Evolutionary conservation across 2,329 filamentous ascomycete genomes (phyloP), one percentile per base, ranked within the genome.

Genomic region (Tolypocladium cylindrosporum): DNA sequence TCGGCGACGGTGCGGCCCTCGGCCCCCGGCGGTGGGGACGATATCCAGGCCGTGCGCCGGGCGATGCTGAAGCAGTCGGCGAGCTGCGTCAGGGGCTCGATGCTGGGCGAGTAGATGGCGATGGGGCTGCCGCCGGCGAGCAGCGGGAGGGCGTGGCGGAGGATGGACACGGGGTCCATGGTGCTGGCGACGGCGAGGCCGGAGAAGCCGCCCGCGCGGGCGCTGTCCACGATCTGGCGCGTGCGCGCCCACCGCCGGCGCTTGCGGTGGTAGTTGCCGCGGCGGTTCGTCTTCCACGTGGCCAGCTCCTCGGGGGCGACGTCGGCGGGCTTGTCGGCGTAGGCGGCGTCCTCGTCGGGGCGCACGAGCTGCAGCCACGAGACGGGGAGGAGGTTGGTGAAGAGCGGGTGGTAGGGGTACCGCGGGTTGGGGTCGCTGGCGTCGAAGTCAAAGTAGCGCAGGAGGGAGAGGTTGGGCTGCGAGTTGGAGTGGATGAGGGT

Each of bases 311-410:
- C 82, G 0, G 85, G 77, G 0, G 84, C 66, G 1, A 87, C 77
- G 0, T 75, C 69, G 0, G 83, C 77, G 0, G 91, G 88, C 56
- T 87, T 81, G 34, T 82, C 80, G 39, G 77, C 73, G 72, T 96
- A 96, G 4, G 88, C 84, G 1, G 82, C 80, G 71, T 97, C 94
- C 37, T 84, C 77, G 41, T 83, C 75, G 0, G 94, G 94, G 31
- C 88, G 81, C 19, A 97, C 76, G 6, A 99, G 83, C 72, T 97
- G 93, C 2, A 99, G 82, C 92, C 93, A 99, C 36, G 90, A 93
- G 37, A 97, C 78, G 6, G 88, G 84, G 66, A 93, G 87, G 55
- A 99, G 83, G 69, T 94, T 87, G 19, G 83, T 87, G 71, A 88
- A 82, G 13, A 99, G 83, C 0, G 94, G 93, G 69, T 97, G 94